phyloP scores from a whole-genome alignment of 2,329 filamentous ascomycete genomes.

The Trematosphaeria pertusa region DNA sequence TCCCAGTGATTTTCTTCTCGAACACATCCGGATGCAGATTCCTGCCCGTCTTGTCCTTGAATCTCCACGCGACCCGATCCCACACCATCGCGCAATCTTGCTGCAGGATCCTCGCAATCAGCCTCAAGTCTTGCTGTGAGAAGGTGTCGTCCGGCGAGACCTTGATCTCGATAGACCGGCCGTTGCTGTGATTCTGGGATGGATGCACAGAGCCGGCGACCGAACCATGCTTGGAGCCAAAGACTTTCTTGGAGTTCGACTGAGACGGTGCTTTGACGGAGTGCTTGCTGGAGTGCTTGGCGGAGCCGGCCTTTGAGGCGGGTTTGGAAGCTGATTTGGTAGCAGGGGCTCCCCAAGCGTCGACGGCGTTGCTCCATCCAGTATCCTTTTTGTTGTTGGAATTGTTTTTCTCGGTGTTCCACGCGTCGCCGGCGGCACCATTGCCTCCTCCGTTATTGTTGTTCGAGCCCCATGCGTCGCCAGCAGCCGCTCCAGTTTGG shows the following conservation, averaged over 20 bases:
- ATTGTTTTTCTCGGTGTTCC: constrained; percentile 2
- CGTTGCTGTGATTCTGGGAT: constrained; percentile 2
- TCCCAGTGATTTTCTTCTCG: constrained; percentile 49
- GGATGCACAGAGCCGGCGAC: no score
- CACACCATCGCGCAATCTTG: constrained; percentile 54
- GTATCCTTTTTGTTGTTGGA: constrained; percentile 3
- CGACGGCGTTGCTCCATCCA: background rate
- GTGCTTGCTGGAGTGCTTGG: background rate
- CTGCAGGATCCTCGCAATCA: constrained; percentile 53
- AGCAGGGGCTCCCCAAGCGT: background rate
- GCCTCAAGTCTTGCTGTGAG: constrained; percentile 43
- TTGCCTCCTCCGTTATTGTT: constrained; percentile 2
- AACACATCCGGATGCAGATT: constrained; percentile 53
- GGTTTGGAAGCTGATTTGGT: constrained; percentile 6
- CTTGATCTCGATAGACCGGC: constrained; percentile 20
- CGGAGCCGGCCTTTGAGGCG: constrained; percentile 6
- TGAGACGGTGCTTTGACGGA: no score
- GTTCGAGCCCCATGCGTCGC: background rate
- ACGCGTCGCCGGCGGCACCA: background rate
- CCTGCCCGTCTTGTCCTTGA: constrained; percentile 59
- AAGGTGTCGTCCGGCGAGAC: constrained; percentile 38
- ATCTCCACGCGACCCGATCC: constrained; percentile 55
- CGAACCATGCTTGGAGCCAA: constrained; percentile 4
- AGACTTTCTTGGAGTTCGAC: no score
- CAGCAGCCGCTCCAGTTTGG: background rate